phyloP scores from a whole-genome alignment of 129 eudicot species.

The Saussurea involucrata region DNA sequence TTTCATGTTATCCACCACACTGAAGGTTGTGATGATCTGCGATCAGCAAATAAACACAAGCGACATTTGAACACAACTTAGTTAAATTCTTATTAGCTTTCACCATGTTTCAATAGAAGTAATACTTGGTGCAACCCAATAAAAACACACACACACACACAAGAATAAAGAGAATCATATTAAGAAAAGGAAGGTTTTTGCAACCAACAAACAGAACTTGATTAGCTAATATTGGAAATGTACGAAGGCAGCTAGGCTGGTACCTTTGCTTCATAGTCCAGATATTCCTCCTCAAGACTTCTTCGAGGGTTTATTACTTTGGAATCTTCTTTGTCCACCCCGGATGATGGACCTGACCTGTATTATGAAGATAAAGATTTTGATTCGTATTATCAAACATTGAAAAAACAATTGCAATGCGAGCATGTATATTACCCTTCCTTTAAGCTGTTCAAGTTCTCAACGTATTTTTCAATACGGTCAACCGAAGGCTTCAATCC shows the following conservation, averaged over 20 bases:
- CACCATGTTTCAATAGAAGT: background rate
- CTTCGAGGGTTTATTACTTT: constrained; percentile 55
- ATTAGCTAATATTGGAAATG: background rate
- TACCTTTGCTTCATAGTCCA: constrained; percentile 92
- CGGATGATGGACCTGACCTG: constrained; percentile 49
- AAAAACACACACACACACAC: background rate
- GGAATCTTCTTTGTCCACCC: constrained; percentile 45
- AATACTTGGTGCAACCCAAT: background rate
- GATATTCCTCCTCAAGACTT: constrained; percentile 94
- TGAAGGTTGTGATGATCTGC: constrained; percentile 86
- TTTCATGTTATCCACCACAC: constrained; percentile 95
- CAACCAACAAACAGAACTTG: background rate
- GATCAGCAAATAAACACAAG: background rate
- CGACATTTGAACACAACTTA: too few species aligned
- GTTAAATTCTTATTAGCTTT: too few species aligned
- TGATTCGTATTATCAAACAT: background rate
- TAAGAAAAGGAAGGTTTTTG: background rate
- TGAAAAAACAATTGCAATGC: constrained; percentile 1
- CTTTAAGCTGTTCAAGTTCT: constrained; percentile 65
- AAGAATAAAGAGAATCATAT: background rate
- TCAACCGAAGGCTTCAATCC: constrained; percentile 76
- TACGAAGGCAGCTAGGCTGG: background rate
- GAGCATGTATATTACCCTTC: constrained; percentile 47
- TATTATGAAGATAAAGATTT: background rate
- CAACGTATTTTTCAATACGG: constrained; percentile 68